Conservation (phyloP, 495 filamentous ascomycete genomes). For the Aspergillus diversus region DNA sequence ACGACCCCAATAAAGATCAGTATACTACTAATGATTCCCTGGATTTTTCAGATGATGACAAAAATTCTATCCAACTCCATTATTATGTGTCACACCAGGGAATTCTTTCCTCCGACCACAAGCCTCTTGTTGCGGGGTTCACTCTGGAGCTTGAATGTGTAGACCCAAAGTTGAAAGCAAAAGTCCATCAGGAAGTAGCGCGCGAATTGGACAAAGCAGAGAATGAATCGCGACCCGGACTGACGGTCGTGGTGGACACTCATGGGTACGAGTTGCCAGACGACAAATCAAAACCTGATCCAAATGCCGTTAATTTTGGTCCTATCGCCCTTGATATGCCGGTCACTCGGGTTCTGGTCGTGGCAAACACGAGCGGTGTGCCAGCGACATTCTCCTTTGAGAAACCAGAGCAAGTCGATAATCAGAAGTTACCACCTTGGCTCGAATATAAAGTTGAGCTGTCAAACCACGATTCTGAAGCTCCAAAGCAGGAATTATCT, state of each 20-base stretch:
- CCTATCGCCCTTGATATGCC: conserved; percentile 67
- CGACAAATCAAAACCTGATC: conserved; percentile 39
- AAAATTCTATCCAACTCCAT: conserved; percentile 64
- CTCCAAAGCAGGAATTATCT: conserved; percentile 36
- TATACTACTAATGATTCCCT: conserved; percentile 22
- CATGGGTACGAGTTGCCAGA: conserved; percentile 37
- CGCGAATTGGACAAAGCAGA: conserved; percentile 87
- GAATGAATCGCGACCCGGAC: conserved; percentile 83
- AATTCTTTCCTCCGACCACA: conserved; percentile 92
- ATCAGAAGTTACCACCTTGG: conserved; percentile 61
- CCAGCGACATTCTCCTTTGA: conserved; percentile 76
- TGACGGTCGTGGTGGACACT: conserved; percentile 82
- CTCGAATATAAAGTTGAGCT: conserved; percentile 64
- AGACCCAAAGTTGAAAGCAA: conserved; percentile 77
- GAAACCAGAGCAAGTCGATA: conserved; percentile 56
- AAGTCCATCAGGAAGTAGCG: conserved; percentile 84
- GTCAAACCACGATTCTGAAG: conserved; percentile 36
- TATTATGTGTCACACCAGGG: conserved; percentile 87
- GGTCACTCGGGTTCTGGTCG: conserved; percentile 67
- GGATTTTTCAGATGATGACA: conserved; percentile 19
- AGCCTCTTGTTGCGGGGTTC: conserved; percentile 83
- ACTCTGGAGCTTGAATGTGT: conserved; percentile 82
- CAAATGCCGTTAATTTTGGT: conserved; percentile 74
- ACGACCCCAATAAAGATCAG: conserved; percentile 46
- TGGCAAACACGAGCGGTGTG: conserved; percentile 89